Evolutionary conservation across 2,329 filamentous ascomycete species (phyloP), one percentile per base, ranked within the genome.

Genomic region (Aspergillus fumigatus): DNA sequence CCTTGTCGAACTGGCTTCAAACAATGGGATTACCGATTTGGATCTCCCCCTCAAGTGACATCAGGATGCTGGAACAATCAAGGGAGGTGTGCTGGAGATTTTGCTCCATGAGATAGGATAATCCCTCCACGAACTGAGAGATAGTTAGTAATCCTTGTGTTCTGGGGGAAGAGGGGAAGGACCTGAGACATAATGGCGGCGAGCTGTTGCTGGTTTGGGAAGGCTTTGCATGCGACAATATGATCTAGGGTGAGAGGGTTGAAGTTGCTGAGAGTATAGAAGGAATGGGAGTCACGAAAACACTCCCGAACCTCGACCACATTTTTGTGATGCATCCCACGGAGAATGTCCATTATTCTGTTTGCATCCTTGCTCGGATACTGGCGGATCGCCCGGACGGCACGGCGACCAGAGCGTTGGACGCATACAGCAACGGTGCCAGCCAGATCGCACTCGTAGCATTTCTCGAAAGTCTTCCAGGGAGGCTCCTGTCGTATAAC

Each of bases 61-160:
- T 59, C 3, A 69, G 55, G 38, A 70, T 56, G 50, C 59, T 68
- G 25, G 60, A 66, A 57, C 50, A 67, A 58, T 53, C 61, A 29
- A 70, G 57, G 64, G 53, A 35, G 3, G 27, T 29, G 27, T 29
- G 27, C 27, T 29, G 7, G 8, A 29, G 27, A 10, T 50, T 54
- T 25, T 57, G 48, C 29, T 45, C 41, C 11, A 55, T 52, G 11
- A 65, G 55, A 58, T 62, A 60, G 8, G 49, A 51, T 38, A 65
- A 51, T 29, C 61, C 58, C 51, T 62, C 43, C 51, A 65, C 47
- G n/a, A 62, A 57, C 60, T 62, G 29, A 10, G 50, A 45, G 50
- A 47, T 41, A 17, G 29, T 62, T 51, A 59, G 50, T 51, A 43
- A 53, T 57, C 50, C 57, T 51, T 53, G 51, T 54, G 27, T n/a